A percentile compares a stretch with the other conserved stretches of the same genome.
Evolutionary conservation across 352 stramenopile genomes (phyloP).

Genomic region (Phytophthora pistaciae): DNA sequence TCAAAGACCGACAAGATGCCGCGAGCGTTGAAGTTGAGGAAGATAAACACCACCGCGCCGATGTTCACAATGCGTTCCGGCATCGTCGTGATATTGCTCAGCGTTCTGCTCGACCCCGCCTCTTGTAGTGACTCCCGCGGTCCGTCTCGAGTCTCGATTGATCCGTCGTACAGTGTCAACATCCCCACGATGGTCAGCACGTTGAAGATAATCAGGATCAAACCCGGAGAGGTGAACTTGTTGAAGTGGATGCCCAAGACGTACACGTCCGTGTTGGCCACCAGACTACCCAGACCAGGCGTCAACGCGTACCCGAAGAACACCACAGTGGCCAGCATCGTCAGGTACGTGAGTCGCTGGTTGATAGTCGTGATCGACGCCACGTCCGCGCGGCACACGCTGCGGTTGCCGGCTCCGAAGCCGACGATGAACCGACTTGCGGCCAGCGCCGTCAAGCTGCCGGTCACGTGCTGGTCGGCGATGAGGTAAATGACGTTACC

Average conservation of each 20-base stretch:
- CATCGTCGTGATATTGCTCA: constrained; percentile 55
- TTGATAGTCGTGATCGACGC: constrained; percentile 72
- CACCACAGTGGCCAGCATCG: constrained; percentile 73
- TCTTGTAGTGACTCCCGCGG: constrained; percentile 46
- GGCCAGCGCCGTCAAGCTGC: constrained; percentile 59
- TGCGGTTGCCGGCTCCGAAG: constrained; percentile 78
- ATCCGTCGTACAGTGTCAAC: constrained; percentile 65
- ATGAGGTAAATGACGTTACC: constrained; percentile 78
- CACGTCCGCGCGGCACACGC: constrained; percentile 74
- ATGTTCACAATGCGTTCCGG: constrained; percentile 70
- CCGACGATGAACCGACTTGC: constrained; percentile 75
- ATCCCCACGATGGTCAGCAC: constrained; percentile 64
- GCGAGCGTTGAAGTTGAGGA: constrained; percentile 76
- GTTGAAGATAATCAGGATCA: constrained; percentile 70
- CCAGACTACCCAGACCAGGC: constrained; percentile 65
- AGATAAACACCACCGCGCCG: constrained; percentile 72
- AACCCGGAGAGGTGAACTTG: constrained; percentile 68
- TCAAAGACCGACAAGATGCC: constrained; percentile 83
- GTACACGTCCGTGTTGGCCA: constrained; percentile 59
- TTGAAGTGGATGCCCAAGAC: constrained; percentile 70
- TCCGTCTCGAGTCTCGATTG: constrained; percentile 54
- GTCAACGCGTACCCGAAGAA: constrained; percentile 79
- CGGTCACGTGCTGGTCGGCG: constrained; percentile 64
- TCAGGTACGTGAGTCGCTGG: constrained; percentile 76
- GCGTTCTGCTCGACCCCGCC: constrained; percentile 38